Conservation (phyloP, 306 rosid genomes). For the Cucumis hystrix region DNA sequence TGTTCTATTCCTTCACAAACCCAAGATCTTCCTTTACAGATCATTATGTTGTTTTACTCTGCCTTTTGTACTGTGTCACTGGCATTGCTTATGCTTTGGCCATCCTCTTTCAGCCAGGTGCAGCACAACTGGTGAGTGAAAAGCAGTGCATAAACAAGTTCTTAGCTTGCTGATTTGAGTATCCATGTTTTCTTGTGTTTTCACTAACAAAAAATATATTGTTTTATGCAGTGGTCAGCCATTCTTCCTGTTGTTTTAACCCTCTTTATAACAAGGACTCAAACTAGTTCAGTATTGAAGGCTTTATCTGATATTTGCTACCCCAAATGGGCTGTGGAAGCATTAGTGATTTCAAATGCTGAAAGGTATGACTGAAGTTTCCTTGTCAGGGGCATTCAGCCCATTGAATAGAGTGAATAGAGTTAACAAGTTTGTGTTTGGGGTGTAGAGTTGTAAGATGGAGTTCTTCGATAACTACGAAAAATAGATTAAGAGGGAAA, state of each 20-base stretch:
- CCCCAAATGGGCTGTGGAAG: slow-evolving; percentile 93
- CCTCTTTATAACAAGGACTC: slow-evolving; percentile 60
- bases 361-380: slow-evolving; percentile 44
- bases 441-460: no score
- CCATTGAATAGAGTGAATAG: no score
- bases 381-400: not conserved
- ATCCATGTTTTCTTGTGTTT: slow-evolving; percentile 3
- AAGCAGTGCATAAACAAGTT: not conserved
- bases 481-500: no score
- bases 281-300: slow-evolving; percentile 37
- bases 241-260: slow-evolving; percentile 91
- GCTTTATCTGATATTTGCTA: slow-evolving; percentile 53
- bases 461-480: no score
- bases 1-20: slow-evolving; percentile 84
- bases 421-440: no score
- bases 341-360: slow-evolving; percentile 72
- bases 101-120: slow-evolving; percentile 73
- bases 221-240: slow-evolving; percentile 73
- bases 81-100: slow-evolving; percentile 85
- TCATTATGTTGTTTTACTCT: slow-evolving; percentile 59
- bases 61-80: slow-evolving; percentile 89
- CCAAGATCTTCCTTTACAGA: slow-evolving; percentile 83
- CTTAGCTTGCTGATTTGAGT: not conserved
- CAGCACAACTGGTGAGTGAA: slow-evolving; percentile 85
- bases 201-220: slow-evolving; percentile 6